phyloP scores from a whole-genome alignment of 2,329 filamentous ascomycete species.

The Shiraia sp. region DNA sequence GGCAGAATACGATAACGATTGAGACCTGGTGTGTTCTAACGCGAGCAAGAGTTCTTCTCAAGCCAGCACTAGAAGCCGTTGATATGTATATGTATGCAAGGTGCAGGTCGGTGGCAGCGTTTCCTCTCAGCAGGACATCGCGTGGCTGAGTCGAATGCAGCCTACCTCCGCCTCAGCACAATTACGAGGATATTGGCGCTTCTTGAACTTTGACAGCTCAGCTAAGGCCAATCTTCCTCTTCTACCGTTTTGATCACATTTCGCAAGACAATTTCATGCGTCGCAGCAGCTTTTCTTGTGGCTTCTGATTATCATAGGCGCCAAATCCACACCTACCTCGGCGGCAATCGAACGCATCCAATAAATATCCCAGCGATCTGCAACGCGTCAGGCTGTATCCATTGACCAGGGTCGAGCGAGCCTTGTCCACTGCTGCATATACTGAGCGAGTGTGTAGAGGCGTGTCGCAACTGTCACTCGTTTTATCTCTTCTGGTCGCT shows the following conservation, averaged over 20 bases:
- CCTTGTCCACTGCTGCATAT: constrained; percentile 10
- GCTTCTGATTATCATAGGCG: constrained; percentile 7
- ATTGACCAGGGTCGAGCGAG: constrained; percentile 8
- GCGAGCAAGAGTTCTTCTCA: neutral
- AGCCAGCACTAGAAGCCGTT: constrained; percentile 3
- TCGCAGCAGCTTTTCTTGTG: constrained; percentile 10
- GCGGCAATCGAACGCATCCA: constrained; percentile 9
- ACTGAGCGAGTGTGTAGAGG: constrained; percentile 2
- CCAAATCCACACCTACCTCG: constrained; percentile 13
- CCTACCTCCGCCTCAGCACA: constrained; percentile 20
- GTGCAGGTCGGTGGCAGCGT: constrained; percentile 9
- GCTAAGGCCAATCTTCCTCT: constrained; percentile 6
- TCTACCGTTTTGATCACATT: neutral
- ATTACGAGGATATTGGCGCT: constrained; percentile 19
- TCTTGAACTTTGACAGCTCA: constrained; percentile 6
- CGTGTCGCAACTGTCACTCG: constrained; percentile 14
- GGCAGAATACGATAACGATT: no score
- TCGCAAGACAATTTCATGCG: neutral
- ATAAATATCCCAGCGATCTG: constrained; percentile 23
- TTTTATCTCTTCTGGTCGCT: neutral
- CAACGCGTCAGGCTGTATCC: constrained; percentile 28
- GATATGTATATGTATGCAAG: constrained; percentile 4
- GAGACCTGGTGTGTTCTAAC: no score
- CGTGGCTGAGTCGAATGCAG: constrained; percentile 23
- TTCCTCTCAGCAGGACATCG: constrained; percentile 12